Evolutionary conservation across 768 basidiomycete species (phyloP), one percentile per base, ranked within the genome.

Genomic region (Psilocybe sp.): DNA sequence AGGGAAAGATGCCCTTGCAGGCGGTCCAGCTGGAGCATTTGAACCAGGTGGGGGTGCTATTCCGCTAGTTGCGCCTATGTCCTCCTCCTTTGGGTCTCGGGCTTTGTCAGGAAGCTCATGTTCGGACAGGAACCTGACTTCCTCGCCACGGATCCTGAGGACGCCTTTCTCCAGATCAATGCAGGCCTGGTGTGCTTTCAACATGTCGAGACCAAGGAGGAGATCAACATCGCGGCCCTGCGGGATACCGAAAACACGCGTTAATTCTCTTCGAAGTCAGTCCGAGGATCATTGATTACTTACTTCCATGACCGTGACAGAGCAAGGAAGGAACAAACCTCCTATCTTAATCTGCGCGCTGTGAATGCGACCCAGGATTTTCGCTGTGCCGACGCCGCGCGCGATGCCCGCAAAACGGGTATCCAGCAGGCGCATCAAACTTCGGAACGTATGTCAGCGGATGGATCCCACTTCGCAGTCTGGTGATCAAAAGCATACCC

Each of bases 121-220:
- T 70, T 99, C 97, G 1, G 92, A 67, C 4, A 99, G 73, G 76
- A 99, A 99, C 14, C 69, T 68, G 8, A 99, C 86, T 67, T 97
- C 92, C 12, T 91, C 80, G 14, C 82, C 87, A 72, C 93, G 90
- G 44, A 99, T 98, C n/a, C 92, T 81, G 16, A 99, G 82, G 11
- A 89, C 89, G 56, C 85, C 82, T 66, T 92, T 92, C 58, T 85
- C 77, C 18, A 99, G 80, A 68, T 99, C 97, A 65, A 99, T 98
- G 62, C 85, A 90, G 5, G 94, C 96, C 63, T 97, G 94, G 65
- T 98, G 91, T 0, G 94, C 90, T 68, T 93, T 98, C 53, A 98
- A 82, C 97, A 98, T 98, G 76, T 99, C 97, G n/a, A 99, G 79
- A 6, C 97, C 97, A 37, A 99, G 86, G 3, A 99, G 75, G n/a